Conservation (phyloP, 1,284 basidiomycete species). For the Leccinum griseonigrum region DNA sequence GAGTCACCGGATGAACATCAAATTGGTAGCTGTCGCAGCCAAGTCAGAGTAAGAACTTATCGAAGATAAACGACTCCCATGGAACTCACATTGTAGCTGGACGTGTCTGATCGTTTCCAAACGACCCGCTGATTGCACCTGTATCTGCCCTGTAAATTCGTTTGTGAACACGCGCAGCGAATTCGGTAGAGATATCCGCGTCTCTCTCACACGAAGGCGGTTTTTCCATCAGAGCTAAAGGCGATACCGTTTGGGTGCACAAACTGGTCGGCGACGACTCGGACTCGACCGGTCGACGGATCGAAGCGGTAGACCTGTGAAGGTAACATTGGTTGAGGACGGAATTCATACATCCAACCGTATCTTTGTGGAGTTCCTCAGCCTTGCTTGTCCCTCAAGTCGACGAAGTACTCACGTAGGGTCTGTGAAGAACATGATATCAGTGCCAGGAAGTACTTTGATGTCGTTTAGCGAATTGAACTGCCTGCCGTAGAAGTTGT, state of each 20-base stretch:
- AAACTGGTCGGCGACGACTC: conserved; percentile 71
- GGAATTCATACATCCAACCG: conserved; percentile 63
- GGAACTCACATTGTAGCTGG: conserved; percentile 68
- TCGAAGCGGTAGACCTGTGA: conserved; percentile 76
- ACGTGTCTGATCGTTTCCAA: conserved; percentile 55
- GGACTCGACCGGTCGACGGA: conserved; percentile 59
- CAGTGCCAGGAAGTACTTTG: conserved; percentile 66
- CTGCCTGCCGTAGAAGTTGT: conserved; percentile 74
- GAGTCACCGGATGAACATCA: conserved; percentile 60
- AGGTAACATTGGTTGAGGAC: conserved; percentile 60
- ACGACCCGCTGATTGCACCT: conserved; percentile 40
- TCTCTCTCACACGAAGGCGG: conserved; percentile 62
- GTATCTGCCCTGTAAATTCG: conserved; percentile 48
- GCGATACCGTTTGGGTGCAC: conserved; percentile 64
- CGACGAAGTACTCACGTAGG: conserved; percentile 43
- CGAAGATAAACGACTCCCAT: background rate
- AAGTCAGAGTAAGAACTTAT: background rate
- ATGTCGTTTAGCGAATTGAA: conserved; percentile 83
- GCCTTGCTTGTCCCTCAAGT: no score
- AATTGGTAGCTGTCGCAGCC: conserved; percentile 53
- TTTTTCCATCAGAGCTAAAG: conserved; percentile 65
- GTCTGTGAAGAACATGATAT: conserved; percentile 69
- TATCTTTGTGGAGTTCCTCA: conserved; percentile 43
- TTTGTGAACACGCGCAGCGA: background rate
- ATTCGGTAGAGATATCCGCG: conserved; percentile 2